Conservation (phyloP, 164 flowering plant genomes). For the Vitis rupestris region DNA sequence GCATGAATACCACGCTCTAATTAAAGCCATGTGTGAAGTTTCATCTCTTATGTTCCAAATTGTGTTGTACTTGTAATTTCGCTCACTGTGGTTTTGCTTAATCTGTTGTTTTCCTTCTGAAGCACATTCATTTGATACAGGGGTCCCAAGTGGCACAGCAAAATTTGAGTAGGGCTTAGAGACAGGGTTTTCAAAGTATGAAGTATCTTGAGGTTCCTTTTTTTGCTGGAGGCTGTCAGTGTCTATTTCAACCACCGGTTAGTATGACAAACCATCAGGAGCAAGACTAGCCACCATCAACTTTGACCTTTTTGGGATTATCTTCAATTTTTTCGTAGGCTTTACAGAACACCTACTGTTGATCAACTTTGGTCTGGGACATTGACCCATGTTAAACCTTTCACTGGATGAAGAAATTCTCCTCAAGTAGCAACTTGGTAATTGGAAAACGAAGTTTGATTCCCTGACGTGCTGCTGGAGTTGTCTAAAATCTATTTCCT, state of each 20-base stretch:
- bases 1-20: too few species aligned
- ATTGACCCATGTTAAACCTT: neutral
- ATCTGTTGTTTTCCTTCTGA: too few species aligned
- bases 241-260: neutral
- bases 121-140: neutral
- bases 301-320: neutral
- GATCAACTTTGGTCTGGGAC: constrained; percentile 2
- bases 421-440: neutral
- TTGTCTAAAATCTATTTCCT: neutral
- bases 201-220: neutral
- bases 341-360: neutral
- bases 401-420: neutral
- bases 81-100: too few species aligned
- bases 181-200: neutral
- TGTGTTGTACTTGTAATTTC: too few species aligned
- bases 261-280: neutral
- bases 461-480: neutral
- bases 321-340: neutral
- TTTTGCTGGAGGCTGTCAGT: constrained; percentile 4
- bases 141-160: neutral
- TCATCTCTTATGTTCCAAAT: too few species aligned
- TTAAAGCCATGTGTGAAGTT: too few species aligned
- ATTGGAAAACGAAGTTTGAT: neutral
- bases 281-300: constrained; percentile 9
- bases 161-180: neutral